Evolutionary conservation across 192 early-diverging fungal genomes (phyloP).

Genomic region (Coemansia aciculifera): DNA sequence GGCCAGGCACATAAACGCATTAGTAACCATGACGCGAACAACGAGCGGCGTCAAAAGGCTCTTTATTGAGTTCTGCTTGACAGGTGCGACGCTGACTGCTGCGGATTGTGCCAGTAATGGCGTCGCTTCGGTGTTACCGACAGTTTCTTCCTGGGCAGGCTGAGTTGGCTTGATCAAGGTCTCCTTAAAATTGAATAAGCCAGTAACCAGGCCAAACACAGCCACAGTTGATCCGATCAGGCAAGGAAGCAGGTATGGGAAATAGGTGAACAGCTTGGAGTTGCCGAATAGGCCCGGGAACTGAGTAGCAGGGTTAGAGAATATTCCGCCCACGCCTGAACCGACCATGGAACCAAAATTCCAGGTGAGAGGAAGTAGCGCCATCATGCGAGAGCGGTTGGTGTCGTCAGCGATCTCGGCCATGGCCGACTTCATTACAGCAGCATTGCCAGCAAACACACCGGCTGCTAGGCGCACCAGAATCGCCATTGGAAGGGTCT

Average conservation of each 20-base stretch:
- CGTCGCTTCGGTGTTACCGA: slow-evolving; percentile 3
- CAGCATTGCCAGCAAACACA: slow-evolving; percentile 69
- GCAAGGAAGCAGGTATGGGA: slow-evolving; percentile 85
- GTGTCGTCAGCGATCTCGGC: slow-evolving; percentile 83
- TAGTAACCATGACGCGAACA: slow-evolving; percentile 19
- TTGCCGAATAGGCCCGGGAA: slow-evolving; percentile 64
- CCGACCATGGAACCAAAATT: slow-evolving; percentile 64
- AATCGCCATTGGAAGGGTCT: slow-evolving; percentile 60
- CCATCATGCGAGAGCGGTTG: slow-evolving; percentile 74
- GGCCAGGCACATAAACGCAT: slow-evolving; percentile 28
- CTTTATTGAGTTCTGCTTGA: slow-evolving; percentile 8
- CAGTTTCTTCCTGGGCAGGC: not conserved
- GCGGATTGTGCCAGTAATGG: slow-evolving; percentile 11
- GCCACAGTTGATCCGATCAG: slow-evolving; percentile 61
- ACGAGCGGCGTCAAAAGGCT: slow-evolving; percentile 25
- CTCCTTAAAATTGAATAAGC: slow-evolving; percentile 63
- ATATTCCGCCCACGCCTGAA: slow-evolving; percentile 73
- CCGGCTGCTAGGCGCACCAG: slow-evolving; percentile 62
- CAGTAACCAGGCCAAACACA: slow-evolving; percentile 62
- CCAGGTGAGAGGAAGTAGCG: slow-evolving; percentile 69
- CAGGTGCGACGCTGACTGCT: not conserved
- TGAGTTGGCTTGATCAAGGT: slow-evolving; percentile 24
- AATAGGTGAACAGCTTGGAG: slow-evolving; percentile 58
- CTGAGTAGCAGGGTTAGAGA: slow-evolving; percentile 68
- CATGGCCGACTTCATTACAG: slow-evolving; percentile 76